Percentiles rank a stretch among this genome's conserved stretches.
These are phyloP conservation scores for Eucalyptus shirleyi DNA, from an alignment of 345 rosid genomes.

Conservation along the genomic window DNA sequence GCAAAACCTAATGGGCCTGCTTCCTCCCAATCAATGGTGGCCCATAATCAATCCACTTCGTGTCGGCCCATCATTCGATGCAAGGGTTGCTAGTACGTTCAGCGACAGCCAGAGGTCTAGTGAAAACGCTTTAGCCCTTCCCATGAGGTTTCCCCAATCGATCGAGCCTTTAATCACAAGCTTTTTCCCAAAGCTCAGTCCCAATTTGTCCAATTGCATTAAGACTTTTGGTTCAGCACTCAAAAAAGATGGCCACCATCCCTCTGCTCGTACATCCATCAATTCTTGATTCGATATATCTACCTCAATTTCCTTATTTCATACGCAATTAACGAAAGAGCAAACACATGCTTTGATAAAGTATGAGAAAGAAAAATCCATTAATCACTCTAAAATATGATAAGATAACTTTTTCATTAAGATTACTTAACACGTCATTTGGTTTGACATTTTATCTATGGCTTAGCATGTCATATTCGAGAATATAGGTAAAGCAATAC, in stretches of 20 bases:
- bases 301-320: not conserved
- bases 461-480: no score
- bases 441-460: not conserved
- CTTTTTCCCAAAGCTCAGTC: not conserved
- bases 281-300: not conserved
- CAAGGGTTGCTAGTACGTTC: not conserved
- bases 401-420: not conserved
- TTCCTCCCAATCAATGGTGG: not conserved
- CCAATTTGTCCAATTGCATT: not conserved
- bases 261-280: not conserved
- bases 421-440: not conserved
- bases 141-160: not conserved
- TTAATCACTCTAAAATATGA: not conserved
- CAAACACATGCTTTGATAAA: not conserved
- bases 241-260: not conserved
- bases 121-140: not conserved
- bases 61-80: not conserved
- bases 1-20: not conserved
- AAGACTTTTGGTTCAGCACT: not conserved
- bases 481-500: not conserved
- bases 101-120: not conserved
- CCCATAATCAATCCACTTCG: not conserved
- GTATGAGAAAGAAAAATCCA: not conserved
- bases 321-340: not conserved
- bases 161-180: not conserved